A percentile compares a stretch with the other conserved stretches of the same genome.
phyloP scores from a whole-genome alignment of 345 rosid species.

The Xanthoceras sorbifolium region DNA sequence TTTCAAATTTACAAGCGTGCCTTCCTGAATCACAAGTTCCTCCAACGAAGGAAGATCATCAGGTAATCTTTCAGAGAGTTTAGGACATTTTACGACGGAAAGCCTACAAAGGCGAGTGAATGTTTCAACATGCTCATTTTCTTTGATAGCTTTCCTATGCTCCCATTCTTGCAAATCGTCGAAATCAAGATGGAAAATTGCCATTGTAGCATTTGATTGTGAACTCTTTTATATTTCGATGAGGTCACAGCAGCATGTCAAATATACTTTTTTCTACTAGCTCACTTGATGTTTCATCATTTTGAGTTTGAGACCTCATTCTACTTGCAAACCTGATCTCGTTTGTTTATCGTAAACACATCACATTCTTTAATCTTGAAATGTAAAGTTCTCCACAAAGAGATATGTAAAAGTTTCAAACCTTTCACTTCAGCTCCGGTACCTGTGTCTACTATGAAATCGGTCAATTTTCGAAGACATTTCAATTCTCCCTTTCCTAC shows the following conservation, averaged over 20 bases:
- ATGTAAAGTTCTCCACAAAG: neutral
- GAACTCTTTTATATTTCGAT: neutral
- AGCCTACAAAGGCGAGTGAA: neutral
- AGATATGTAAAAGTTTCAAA: neutral
- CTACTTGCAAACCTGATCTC: neutral
- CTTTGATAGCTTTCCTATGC: neutral
- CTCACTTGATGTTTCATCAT: neutral
- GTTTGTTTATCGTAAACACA: neutral
- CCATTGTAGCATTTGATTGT: neutral
- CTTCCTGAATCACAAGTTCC: neutral
- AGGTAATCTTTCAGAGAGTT: too few species aligned
- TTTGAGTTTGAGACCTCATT: neutral
- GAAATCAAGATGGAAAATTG: neutral
- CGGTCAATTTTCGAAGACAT: neutral
- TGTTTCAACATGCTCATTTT: neutral
- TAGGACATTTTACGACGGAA: neutral
- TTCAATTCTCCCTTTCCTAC: neutral
- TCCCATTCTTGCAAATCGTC: neutral
- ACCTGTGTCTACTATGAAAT: neutral
- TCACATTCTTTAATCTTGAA: too few species aligned
- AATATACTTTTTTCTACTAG: too few species aligned
- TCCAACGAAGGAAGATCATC: neutral
- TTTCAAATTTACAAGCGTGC: neutral
- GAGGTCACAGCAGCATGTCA: neutral
- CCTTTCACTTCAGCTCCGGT: neutral